Base-by-base conservation (phyloP, 169 alveolate genomes). In the Plasmodium fragile region DNA sequence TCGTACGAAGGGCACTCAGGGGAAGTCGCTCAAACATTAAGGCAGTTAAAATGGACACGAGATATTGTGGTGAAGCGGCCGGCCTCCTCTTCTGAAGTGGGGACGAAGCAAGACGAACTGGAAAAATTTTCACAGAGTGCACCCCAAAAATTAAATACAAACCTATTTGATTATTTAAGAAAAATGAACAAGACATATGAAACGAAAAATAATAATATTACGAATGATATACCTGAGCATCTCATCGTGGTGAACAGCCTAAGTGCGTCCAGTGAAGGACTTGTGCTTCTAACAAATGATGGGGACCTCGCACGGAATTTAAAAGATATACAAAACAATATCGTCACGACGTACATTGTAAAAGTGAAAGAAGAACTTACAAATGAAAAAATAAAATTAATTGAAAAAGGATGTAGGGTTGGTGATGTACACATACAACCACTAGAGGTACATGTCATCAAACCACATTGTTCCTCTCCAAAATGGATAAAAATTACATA, bases 401-500 rank as follows among this genome's bases (percentile, higher is more conserved):
- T 87, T 59, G 16, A 59, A 77, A 87, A 78, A 78, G 93, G 93
- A 2, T 87, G 93, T 22, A 3, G 16, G 41, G 30, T 87, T 39
- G 83, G 34, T 4, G 36, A 77, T 87, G 4, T 22, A 6, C 73
- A 36, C 80, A 87, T 87, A 18, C 52, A 45, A 34, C 93, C 93
- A 32, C 45, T 87, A 55, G 28, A 25, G 36, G 80, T 87, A 16
- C 65, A 87, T 22, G 52, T 77, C 3, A 78, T 87, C 16, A 87
- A 87, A 87, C 75, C 10, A 22, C 22, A 65, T 6, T 36, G 34
- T 18, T 16, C 70, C 11, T 16, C 39, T 16, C 32, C 59, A 30
- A 87, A 87, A 87, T 87, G 93, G 93, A 7, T 87, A 32, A 75
- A 87, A 77, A n/a, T 87, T 34, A 87, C 93, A 28, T 87, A 75